Evolutionary conservation across 805 yeast genomes (phyloP).

Genomic region (Jamesozyma spencerorum): DNA sequence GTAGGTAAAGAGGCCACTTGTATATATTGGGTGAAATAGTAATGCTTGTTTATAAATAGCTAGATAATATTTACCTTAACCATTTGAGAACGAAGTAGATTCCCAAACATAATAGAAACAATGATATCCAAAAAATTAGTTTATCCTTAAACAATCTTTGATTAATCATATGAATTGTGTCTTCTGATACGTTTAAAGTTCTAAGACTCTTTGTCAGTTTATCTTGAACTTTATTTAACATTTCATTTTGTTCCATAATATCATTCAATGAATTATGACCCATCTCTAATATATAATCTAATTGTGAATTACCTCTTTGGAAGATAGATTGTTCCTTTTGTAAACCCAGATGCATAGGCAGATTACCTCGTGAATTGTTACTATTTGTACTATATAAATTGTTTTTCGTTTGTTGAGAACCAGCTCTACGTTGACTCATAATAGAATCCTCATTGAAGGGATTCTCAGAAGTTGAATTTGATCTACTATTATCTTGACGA

Average conservation of each 20-base stretch:
- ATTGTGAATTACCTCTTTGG: conserved; percentile 63
- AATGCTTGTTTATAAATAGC: conserved; percentile 5
- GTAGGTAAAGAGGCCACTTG: conserved; percentile 60
- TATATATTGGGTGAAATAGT: conserved; percentile 41
- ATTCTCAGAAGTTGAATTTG: conserved; percentile 10
- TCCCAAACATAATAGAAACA: conserved; percentile 47
- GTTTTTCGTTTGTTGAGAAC: conserved; percentile 14
- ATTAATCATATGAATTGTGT: conserved; percentile 73
- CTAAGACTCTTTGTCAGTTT: conserved; percentile 59
- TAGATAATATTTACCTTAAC: conserved; percentile 37
- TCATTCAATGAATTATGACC: conserved; percentile 82
- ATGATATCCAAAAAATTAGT: conserved; percentile 73
- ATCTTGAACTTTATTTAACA: conserved; percentile 49
- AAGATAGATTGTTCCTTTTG: conserved; percentile 57
- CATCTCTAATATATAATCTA: conserved; percentile 85
- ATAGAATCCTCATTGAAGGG: conserved; percentile 21
- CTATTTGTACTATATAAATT: conserved; percentile 4
- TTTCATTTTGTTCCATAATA: conserved; percentile 73
- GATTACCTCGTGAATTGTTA: conserved; percentile 1
- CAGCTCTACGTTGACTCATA: conserved; percentile 23
- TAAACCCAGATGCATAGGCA: conserved; percentile 49
- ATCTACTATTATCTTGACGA: not conserved
- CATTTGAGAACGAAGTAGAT: conserved; percentile 60
- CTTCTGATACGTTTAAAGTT: conserved; percentile 79
- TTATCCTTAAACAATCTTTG: conserved; percentile 79